Percentiles rank a stretch among this genome's conserved stretches.
These are phyloP conservation scores for Pterocarpus santalinus DNA, from an alignment of 306 rosid species.

Conservation along the genomic window DNA sequence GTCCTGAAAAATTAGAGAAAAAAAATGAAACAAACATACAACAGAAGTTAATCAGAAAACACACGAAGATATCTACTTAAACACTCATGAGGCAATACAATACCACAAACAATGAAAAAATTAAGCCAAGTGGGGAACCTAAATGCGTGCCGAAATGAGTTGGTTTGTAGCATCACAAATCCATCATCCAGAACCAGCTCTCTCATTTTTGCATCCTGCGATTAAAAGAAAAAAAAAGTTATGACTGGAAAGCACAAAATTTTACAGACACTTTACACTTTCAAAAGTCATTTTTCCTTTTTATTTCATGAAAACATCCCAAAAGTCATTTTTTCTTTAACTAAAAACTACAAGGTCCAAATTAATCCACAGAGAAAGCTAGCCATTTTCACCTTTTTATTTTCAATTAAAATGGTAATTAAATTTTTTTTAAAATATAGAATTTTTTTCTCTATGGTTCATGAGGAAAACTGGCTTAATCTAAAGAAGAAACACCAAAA, in stretches of 20 bases:
- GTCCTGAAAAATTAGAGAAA: too few species aligned
- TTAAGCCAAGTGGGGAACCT: conserved; percentile 60
- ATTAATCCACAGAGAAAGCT: neutral
- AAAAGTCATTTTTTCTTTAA: neutral
- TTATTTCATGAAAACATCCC: neutral
- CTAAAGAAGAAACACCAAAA: too few species aligned
- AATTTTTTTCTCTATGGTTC: neutral
- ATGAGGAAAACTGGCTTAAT: too few species aligned
- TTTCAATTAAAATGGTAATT: neutral
- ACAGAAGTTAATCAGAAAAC: too few species aligned
- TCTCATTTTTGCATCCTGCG: conserved; percentile 41
- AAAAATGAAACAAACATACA: too few species aligned
- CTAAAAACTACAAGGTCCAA: neutral
- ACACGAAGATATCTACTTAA: too few species aligned
- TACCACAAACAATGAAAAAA: neutral
- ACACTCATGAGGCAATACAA: too few species aligned
- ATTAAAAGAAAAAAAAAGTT: neutral
- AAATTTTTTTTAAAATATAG: neutral
- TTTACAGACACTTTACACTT: neutral
- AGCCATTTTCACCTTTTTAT: neutral
- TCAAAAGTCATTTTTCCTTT: neutral
- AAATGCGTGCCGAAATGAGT: conserved; percentile 82
- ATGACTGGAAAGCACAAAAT: neutral
- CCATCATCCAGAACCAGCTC: conserved; percentile 70
- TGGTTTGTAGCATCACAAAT: conserved; percentile 65